These are phyloP conservation scores for Protomyces arabidopsidicola DNA, from an alignment of 1,139 yeast genomes.

Conservation along the genomic window DNA sequence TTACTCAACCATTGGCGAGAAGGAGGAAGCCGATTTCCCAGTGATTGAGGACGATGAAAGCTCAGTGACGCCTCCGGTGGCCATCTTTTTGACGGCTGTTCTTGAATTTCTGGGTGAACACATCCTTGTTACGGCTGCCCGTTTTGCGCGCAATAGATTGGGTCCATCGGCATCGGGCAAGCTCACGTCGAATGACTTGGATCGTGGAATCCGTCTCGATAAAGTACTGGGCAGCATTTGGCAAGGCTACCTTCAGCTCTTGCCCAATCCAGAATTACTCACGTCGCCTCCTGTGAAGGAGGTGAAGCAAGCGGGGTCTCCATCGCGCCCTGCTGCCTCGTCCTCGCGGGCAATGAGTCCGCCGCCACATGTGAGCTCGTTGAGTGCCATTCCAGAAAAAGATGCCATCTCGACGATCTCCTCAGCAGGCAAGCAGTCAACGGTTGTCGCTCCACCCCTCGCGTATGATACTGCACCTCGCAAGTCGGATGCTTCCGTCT, in stretches of 20 bases:
- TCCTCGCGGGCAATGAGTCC: background rate
- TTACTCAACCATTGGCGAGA: slow-evolving; percentile 32
- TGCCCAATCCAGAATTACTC: background rate
- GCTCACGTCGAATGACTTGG: slow-evolving; percentile 10
- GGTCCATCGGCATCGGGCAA: slow-evolving; percentile 2
- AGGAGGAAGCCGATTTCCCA: slow-evolving; percentile 29
- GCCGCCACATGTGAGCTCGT: background rate
- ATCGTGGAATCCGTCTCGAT: slow-evolving; percentile 18
- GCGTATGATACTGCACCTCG: background rate
- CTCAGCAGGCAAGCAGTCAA: background rate
- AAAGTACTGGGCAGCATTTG: slow-evolving; percentile 18
- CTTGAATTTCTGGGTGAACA: slow-evolving; percentile 30
- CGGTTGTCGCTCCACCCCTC: background rate
- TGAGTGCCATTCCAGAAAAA: background rate
- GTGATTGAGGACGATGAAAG: slow-evolving; percentile 1
- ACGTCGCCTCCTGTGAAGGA: background rate
- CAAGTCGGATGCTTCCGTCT: background rate
- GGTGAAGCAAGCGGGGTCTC: background rate
- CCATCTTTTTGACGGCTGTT: slow-evolving; percentile 30
- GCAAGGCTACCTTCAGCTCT: slow-evolving; percentile 21
- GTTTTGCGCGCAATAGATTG: slow-evolving; percentile 28
- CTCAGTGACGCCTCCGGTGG: slow-evolving; percentile 29
- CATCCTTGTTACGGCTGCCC: slow-evolving; percentile 28
- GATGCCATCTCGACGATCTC: background rate
- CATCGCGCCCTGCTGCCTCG: background rate